Conservation (phyloP, 257 asterid genomes). For the Avicennia marina region DNA sequence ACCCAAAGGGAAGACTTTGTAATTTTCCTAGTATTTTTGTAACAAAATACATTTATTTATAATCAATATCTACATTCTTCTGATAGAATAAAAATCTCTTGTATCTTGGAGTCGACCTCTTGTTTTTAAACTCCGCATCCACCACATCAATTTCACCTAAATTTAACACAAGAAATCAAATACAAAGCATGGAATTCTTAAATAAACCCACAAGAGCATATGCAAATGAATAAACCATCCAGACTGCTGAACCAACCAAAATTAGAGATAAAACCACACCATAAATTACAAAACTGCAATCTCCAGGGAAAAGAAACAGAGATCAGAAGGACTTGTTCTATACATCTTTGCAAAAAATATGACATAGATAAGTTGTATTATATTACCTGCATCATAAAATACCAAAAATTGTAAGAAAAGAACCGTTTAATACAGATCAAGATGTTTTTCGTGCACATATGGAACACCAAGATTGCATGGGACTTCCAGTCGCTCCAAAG, state of each 20-base stretch:
- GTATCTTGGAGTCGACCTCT: neutral
- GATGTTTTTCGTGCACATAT: slow-evolving; percentile 8
- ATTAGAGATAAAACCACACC: neutral
- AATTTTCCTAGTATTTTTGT: neutral
- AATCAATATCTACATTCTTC: neutral
- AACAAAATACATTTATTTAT: neutral
- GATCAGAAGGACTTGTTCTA: neutral
- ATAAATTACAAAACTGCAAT: neutral
- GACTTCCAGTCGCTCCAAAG: neutral
- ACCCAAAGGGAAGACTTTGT: no score
- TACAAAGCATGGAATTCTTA: neutral
- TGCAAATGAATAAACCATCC: neutral
- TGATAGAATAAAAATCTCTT: neutral
- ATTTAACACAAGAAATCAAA: neutral
- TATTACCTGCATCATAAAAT: slow-evolving; percentile 7
- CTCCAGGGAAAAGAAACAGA: neutral
- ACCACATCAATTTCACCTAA: neutral
- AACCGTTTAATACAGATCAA: slow-evolving; percentile 1
- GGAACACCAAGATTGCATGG: slow-evolving; percentile 12
- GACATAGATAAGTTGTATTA: neutral
- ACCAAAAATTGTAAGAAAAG: neutral
- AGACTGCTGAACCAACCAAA: slow-evolving; percentile 5
- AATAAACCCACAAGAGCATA: neutral
- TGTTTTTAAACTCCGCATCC: neutral
- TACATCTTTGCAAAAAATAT: slow-evolving; percentile 5